Evolutionary conservation across 164 flowering plant genomes (phyloP).

Genomic region (Magnolia officinalis): DNA sequence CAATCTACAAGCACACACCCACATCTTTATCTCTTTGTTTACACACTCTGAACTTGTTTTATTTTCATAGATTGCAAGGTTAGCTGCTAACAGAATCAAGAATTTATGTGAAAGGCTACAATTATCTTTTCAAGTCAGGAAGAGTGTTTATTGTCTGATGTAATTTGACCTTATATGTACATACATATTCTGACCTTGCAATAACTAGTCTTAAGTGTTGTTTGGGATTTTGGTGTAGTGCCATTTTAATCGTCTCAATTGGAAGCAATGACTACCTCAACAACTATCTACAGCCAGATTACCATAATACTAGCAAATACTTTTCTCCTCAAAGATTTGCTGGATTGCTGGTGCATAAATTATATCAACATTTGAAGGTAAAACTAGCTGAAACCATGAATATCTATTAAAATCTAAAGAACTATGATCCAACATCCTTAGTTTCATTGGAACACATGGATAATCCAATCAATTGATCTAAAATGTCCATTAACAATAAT

Average conservation of each 20-base stretch:
- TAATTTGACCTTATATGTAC: slow-evolving; percentile 19
- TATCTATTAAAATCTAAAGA: no score
- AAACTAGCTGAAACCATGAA: not conserved
- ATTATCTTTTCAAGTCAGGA: slow-evolving; percentile 65
- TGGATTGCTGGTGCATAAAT: not conserved
- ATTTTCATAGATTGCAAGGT: slow-evolving; percentile 56
- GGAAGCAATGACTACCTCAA: slow-evolving; percentile 3
- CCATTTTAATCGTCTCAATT: slow-evolving; percentile 1
- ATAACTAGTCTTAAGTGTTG: no score
- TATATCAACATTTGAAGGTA: not conserved
- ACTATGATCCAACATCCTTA: no score
- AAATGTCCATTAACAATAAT: no score
- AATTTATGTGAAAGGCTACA: slow-evolving; percentile 94
- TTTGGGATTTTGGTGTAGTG: no score
- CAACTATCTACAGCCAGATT: slow-evolving; percentile 3
- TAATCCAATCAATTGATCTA: no score
- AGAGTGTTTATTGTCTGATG: slow-evolving; percentile 75
- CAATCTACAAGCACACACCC: no score
- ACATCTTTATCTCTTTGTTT: no score
- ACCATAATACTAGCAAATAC: not conserved
- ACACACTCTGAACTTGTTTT: not conserved
- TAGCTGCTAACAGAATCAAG: slow-evolving; percentile 95
- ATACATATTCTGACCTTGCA: no score
- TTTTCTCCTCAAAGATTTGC: not conserved
- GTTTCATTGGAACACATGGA: no score